Percentiles rank a stretch among this genome's conserved stretches.
These are phyloP conservation scores for Nakazawaea wyomingensis DNA, from an alignment of 805 yeast species.

Conservation along the genomic window DNA sequence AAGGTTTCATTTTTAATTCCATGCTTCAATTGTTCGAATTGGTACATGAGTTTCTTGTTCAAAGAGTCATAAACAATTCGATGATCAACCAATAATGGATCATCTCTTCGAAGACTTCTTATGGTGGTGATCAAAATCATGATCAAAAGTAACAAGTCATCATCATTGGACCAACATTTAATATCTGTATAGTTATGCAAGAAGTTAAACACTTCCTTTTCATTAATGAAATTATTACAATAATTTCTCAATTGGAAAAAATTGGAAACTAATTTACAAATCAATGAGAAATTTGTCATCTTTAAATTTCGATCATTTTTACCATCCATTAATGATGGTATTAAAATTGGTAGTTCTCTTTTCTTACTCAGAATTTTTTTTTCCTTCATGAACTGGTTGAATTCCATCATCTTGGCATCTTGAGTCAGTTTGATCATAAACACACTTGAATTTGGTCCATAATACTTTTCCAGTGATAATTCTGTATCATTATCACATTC, in stretches of 20 bases:
- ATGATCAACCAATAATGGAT: slow-evolving; percentile 20
- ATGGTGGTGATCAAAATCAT: slow-evolving; percentile 39
- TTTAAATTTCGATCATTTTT: slow-evolving; percentile 9
- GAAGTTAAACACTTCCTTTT: slow-evolving; percentile 29
- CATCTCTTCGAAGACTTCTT: slow-evolving; percentile 26
- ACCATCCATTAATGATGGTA: slow-evolving; percentile 8
- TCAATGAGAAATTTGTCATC: slow-evolving; percentile 27
- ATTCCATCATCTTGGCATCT: slow-evolving; percentile 16
- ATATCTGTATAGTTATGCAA: slow-evolving; percentile 29
- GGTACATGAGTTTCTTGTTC: slow-evolving; percentile 29
- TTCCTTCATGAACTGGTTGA: slow-evolving; percentile 23
- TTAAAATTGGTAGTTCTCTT: slow-evolving; percentile 22
- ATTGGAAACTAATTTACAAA: slow-evolving; percentile 31
- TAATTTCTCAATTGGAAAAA: slow-evolving; percentile 37
- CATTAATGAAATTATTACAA: slow-evolving; percentile 36
- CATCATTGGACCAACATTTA: slow-evolving; percentile 42
- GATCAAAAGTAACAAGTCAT: slow-evolving; percentile 39
- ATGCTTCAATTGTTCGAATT: slow-evolving; percentile 39
- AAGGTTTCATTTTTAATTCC: slow-evolving; percentile 43
- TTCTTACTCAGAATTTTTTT: slow-evolving; percentile 25
- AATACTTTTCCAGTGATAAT: slow-evolving; percentile 38
- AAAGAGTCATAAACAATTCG: slow-evolving; percentile 19
- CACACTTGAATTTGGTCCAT: slow-evolving; percentile 46
- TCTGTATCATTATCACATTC: slow-evolving; percentile 19
- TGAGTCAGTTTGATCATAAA: slow-evolving; percentile 39